A percentile compares a stretch with the other conserved stretches of the same genome.
phyloP scores from a whole-genome alignment of 1,139 yeast genomes.

The Yamadazyma oceani region DNA sequence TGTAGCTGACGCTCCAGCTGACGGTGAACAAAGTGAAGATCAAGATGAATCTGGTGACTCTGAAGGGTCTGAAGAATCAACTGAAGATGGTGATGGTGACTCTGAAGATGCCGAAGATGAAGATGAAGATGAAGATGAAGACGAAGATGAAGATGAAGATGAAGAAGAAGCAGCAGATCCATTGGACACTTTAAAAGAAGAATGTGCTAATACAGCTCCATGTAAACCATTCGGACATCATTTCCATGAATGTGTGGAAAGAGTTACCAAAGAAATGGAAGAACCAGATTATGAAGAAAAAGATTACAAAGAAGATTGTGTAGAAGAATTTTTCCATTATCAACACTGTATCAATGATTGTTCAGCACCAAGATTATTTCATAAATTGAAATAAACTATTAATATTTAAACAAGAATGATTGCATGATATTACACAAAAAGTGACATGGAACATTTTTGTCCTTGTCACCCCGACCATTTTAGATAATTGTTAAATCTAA shows the following conservation, averaged over 20 bases:
- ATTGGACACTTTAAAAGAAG: slow-evolving; percentile 63
- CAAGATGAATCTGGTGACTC: slow-evolving; percentile 23
- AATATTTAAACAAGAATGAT: neutral
- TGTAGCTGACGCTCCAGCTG: slow-evolving; percentile 1
- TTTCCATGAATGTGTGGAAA: slow-evolving; percentile 90
- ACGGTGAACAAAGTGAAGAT: too few relatives aligned
- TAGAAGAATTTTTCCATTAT: slow-evolving; percentile 96
- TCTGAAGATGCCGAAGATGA: slow-evolving; percentile 51
- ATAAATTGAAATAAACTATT: slow-evolving; percentile 66
- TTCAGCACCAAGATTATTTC: slow-evolving; percentile 88
- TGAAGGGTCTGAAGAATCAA: slow-evolving; percentile 24
- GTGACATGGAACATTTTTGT: neutral
- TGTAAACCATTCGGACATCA: slow-evolving; percentile 83
- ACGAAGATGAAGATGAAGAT: slow-evolving; percentile 75
- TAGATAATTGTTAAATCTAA: neutral
- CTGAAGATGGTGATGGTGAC: slow-evolving; percentile 37
- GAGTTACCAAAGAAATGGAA: slow-evolving; percentile 85
- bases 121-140: slow-evolving; percentile 68
- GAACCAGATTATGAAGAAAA: slow-evolving; percentile 78
- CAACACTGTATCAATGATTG: slow-evolving; percentile 92
- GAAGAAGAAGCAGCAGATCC: slow-evolving; percentile 75
- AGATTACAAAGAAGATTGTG: slow-evolving; percentile 93
- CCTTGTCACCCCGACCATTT: too few relatives aligned
- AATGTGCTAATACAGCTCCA: slow-evolving; percentile 64
- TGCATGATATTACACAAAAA: neutral